Conservation (phyloP, 2,329 filamentous ascomycete genomes). For the Beauveria pseudobassiana region DNA sequence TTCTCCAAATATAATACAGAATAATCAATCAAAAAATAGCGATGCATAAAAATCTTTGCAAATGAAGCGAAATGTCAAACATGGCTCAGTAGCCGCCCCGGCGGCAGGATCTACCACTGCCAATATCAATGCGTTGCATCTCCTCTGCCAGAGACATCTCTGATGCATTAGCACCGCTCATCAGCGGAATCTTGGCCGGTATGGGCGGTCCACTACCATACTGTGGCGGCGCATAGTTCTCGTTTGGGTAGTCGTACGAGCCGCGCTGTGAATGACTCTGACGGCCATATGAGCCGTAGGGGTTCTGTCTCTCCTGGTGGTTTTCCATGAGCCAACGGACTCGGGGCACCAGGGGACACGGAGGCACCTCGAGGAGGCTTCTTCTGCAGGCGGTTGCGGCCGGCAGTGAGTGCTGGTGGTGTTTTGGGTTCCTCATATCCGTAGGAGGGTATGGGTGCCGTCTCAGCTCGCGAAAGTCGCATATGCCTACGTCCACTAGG, state of each 20-base stretch:
- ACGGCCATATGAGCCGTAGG: conserved; percentile 23
- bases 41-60: not conserved
- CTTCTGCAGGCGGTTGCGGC: conserved; percentile 59
- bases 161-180: conserved; percentile 35
- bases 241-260: conserved; percentile 46
- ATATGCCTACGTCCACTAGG: conserved; percentile 44
- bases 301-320: conserved; percentile 36
- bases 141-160: conserved; percentile 61
- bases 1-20: conserved; percentile 12
- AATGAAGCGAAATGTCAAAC: not conserved
- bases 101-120: conserved; percentile 49
- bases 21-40: not conserved
- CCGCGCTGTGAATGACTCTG: conserved; percentile 33
- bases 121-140: conserved; percentile 60
- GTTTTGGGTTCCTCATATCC: conserved; percentile 26
- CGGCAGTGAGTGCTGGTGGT: conserved; percentile 27
- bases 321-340: conserved; percentile 48
- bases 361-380: conserved; percentile 42
- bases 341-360: conserved; percentile 31
- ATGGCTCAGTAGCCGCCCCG: conserved; percentile 34
- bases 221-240: conserved; percentile 41
- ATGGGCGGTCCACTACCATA: conserved; percentile 45
- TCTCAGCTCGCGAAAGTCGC: conserved; percentile 42
- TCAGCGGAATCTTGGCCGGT: conserved; percentile 63
- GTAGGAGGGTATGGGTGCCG: conserved; percentile 28